Evolutionary conservation across 2,329 filamentous ascomycete species (phyloP), one percentile per base, ranked within the genome.

Genomic region (Scorias spongiosa): DNA sequence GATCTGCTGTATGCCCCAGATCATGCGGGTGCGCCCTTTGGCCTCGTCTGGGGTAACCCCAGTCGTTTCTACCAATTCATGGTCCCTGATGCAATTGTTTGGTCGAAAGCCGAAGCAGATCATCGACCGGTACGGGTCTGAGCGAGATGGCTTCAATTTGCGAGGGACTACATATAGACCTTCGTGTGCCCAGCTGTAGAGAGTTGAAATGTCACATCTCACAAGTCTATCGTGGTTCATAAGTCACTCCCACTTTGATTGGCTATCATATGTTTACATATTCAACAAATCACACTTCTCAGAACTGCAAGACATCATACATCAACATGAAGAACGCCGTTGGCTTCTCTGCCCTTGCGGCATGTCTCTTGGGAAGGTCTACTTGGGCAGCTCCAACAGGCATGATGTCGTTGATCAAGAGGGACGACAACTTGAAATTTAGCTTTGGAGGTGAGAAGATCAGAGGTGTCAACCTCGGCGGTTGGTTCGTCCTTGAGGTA

Each of bases 401-500:
- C 30, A 30, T 50, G 11, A 36, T 53, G 36, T 53, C 52, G 12
- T 39, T 42, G 11, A 4, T 53, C 11, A 29, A 51, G 41, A 43
- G 52, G 39, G 47, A 49, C 10, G 49, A 51, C 37, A 29, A 32
- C 34, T 56, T 66, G 12, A 59, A 66, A 29, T 78, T 78, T 51
- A 59, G 71, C 52, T 78, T 74, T 58, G 64, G 67, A 45, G 57
- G 57, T 38, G 53, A 70, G 15, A 78, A 75, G 53, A 70, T 80
- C 37, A 72, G 75, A 10, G 78, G 78, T 44, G 76, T 81, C 28
- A 81, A 81, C 55, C 64, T 80, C 5, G 57, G 78, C 43, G 78
- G 78, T 29, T 79, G 76, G 75, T 70, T 79, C 39, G 72, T 80
- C 6, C 64, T 78, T 5, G 76, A 80, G 60, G 75, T 75, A 12